Conservation (phyloP, 805 yeast species). For the Hanseniaspora clermontiae region DNA sequence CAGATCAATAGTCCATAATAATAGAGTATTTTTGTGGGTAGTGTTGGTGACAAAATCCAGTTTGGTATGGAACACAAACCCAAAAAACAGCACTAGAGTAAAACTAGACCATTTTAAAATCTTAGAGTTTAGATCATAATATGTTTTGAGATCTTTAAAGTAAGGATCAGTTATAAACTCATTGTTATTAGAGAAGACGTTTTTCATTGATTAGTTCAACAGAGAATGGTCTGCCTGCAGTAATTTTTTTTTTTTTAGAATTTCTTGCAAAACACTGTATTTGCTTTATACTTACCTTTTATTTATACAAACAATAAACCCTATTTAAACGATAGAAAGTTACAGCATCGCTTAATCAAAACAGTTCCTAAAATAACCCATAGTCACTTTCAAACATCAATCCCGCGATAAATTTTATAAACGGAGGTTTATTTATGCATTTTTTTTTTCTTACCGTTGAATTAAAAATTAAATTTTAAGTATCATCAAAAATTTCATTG, state of each 20-base stretch:
- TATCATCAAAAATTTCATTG: no score
- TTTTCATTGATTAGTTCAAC: neutral
- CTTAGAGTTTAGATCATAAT: slow-evolving; percentile 5
- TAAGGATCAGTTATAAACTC: slow-evolving; percentile 3
- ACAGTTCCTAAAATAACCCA: neutral
- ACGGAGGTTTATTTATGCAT: no score
- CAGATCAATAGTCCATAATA: slow-evolving; percentile 7
- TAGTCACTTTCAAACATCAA: neutral
- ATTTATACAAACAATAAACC: neutral
- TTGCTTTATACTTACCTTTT: no score
- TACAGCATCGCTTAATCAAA: neutral
- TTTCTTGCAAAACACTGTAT: neutral
- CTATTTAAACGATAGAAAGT: neutral
- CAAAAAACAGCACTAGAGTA: neutral
- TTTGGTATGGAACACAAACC: neutral
- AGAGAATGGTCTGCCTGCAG: neutral
- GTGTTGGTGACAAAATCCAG: neutral
- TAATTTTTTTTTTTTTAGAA: no score
- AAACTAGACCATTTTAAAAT: slow-evolving; percentile 12
- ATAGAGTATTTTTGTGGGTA: neutral
- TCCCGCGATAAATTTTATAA: no score
- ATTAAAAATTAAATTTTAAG: neutral
- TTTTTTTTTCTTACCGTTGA: no score
- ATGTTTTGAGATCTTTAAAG: slow-evolving; percentile 6
- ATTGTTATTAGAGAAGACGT: slow-evolving; percentile 1